Conservation (phyloP, 257 asterid genomes). For the Ajuga chamaepitys region DNA sequence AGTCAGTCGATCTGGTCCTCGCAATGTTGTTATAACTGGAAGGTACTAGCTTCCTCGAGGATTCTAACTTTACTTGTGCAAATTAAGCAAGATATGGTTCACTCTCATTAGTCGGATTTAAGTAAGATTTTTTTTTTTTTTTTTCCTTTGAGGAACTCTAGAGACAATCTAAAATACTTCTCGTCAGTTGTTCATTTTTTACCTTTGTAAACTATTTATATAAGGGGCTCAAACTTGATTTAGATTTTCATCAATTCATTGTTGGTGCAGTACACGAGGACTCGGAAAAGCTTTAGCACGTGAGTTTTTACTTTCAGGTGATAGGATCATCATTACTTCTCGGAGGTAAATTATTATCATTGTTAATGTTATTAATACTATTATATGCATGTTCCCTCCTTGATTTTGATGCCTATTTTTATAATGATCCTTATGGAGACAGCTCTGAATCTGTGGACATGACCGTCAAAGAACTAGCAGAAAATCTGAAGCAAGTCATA, state of each 20-base stretch:
- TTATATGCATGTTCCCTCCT: slow-evolving; percentile 2
- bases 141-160: neutral
- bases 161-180: neutral
- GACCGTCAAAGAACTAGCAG: slow-evolving; percentile 72
- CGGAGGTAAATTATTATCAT: slow-evolving; percentile 54
- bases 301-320: slow-evolving; percentile 92
- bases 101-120: neutral
- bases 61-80: neutral
- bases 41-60: slow-evolving; percentile 38
- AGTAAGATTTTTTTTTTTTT: neutral
- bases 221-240: neutral
- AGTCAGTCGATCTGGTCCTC: slow-evolving; percentile 92
- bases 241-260: slow-evolving; percentile 14
- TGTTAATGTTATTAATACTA: neutral
- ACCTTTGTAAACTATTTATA: neutral
- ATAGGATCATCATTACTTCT: slow-evolving; percentile 77
- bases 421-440: slow-evolving; percentile 28
- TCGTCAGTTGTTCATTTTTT: neutral
- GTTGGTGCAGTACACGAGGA: slow-evolving; percentile 80
- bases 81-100: neutral
- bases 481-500: slow-evolving; percentile 55
- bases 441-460: slow-evolving; percentile 72
- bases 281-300: slow-evolving; percentile 98
- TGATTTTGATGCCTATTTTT: slow-evolving; percentile 12
- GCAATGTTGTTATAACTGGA: slow-evolving; percentile 92